A percentile compares a stretch with the other conserved stretches of the same genome.
These are phyloP conservation scores for Neopestalotiopsis rosae DNA, from an alignment of 2,329 filamentous ascomycete species.

Conservation along the genomic window DNA sequence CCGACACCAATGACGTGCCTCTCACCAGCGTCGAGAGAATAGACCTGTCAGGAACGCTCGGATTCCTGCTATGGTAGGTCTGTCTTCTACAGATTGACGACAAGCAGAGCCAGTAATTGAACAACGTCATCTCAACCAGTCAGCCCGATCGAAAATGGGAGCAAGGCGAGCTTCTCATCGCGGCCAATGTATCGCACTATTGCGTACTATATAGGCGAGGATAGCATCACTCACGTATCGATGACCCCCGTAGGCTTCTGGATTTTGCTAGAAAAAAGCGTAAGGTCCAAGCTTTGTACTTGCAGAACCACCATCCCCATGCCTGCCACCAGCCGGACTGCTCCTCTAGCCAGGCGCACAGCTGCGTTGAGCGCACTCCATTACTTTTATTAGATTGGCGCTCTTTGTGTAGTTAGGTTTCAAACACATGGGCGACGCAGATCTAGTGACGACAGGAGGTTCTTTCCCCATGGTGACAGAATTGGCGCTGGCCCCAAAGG, in stretches of 20 bases:
- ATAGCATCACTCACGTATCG: not conserved
- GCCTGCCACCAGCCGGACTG: not conserved
- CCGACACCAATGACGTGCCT: not conserved
- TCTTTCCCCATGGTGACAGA: not conserved
- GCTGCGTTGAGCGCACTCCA: not conserved
- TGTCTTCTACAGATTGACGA: not conserved
- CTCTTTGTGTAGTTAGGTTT: not conserved
- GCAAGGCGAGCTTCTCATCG: not conserved
- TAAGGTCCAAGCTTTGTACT: not conserved
- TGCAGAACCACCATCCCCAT: not conserved
- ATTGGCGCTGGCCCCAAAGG: not conserved
- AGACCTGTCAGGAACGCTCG: conserved; percentile 10
- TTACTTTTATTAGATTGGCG: not conserved
- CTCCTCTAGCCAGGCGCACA: too few relatives aligned
- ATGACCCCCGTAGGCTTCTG: not conserved
- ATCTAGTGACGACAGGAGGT: not conserved
- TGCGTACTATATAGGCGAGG: not conserved
- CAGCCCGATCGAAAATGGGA: not conserved
- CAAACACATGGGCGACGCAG: not conserved
- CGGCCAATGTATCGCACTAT: not conserved
- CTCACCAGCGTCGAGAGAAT: not conserved
- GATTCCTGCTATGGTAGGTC: not conserved
- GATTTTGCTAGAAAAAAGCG: not conserved
- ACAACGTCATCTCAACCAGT: conserved; percentile 1
- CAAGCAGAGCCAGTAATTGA: not conserved